A percentile compares a stretch with the other conserved stretches of the same genome.
Conservation (phyloP, 345 rosid genomes). For the Brassica nigra region DNA sequence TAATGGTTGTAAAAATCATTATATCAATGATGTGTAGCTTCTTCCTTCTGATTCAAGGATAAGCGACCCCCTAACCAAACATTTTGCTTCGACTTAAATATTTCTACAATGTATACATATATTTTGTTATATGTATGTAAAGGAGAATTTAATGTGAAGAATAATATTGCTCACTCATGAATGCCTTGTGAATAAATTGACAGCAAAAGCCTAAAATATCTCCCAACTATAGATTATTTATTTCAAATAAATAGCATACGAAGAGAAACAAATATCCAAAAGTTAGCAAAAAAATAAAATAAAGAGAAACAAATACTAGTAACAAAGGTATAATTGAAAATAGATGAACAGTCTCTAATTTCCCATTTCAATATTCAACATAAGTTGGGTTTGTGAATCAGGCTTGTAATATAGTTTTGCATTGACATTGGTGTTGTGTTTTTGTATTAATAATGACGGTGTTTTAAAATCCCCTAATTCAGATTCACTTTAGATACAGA, state of each 20-base stretch:
- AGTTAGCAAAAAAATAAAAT: too few relatives aligned
- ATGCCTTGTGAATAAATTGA: neutral
- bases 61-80: slow-evolving; percentile 19
- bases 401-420: neutral
- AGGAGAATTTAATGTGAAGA: neutral
- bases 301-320: neutral
- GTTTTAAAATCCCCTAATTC: neutral
- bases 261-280: neutral
- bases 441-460: neutral
- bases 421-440: neutral
- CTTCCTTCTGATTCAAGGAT: slow-evolving; percentile 35
- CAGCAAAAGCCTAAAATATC: neutral
- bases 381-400: neutral
- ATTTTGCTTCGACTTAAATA: slow-evolving; percentile 24
- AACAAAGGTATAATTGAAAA: neutral
- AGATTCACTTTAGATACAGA: neutral
- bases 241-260: neutral
- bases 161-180: slow-evolving; percentile 7
- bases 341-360: neutral
- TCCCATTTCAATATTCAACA: neutral
- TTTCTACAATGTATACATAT: neutral
- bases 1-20: neutral
- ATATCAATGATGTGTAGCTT: neutral
- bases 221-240: neutral
- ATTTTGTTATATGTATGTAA: neutral